Evolutionary conservation across 1,284 basidiomycete species (phyloP).

Genomic region (Trametes hirsuta): DNA sequence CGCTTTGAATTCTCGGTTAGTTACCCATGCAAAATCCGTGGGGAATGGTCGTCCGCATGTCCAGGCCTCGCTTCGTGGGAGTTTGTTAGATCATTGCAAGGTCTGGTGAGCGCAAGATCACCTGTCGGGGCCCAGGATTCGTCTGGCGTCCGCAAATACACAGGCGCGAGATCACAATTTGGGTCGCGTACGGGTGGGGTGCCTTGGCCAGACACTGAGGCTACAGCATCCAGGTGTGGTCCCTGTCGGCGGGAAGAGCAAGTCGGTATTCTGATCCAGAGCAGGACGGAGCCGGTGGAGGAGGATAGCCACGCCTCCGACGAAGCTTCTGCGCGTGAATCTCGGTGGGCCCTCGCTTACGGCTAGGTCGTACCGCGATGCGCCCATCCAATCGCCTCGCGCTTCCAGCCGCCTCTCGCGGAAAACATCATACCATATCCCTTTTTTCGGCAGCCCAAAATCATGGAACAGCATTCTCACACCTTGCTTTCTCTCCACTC

Average conservation of each 20-base stretch:
- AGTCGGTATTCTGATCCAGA: slow-evolving; percentile 9
- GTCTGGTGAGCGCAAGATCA: background rate
- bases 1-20: slow-evolving; percentile 17
- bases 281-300: slow-evolving; percentile 10
- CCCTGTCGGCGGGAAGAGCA: slow-evolving; percentile 3
- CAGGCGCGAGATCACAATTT: slow-evolving; percentile 1
- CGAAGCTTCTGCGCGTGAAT: slow-evolving; percentile 24
- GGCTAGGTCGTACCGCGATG: slow-evolving; percentile 12
- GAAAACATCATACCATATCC: slow-evolving; percentile 16
- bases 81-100: background rate
- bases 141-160: background rate
- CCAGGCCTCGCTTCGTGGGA: slow-evolving; percentile 10
- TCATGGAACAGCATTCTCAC: slow-evolving; percentile 13
- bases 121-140: background rate
- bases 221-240: slow-evolving; percentile 6
- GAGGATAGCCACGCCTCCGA: slow-evolving; percentile 23
- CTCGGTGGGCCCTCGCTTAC: slow-evolving; percentile 24
- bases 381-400: slow-evolving; percentile 18
- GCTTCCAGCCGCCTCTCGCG: slow-evolving; percentile 10
- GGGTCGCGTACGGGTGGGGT: background rate
- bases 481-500: slow-evolving; percentile 8
- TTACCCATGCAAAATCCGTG: slow-evolving; percentile 8
- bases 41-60: slow-evolving; percentile 1
- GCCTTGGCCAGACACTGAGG: slow-evolving; percentile 9
- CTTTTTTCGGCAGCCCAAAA: slow-evolving; percentile 6